Conservation (phyloP, 306 rosid genomes). For the Mimosa pudica region DNA sequence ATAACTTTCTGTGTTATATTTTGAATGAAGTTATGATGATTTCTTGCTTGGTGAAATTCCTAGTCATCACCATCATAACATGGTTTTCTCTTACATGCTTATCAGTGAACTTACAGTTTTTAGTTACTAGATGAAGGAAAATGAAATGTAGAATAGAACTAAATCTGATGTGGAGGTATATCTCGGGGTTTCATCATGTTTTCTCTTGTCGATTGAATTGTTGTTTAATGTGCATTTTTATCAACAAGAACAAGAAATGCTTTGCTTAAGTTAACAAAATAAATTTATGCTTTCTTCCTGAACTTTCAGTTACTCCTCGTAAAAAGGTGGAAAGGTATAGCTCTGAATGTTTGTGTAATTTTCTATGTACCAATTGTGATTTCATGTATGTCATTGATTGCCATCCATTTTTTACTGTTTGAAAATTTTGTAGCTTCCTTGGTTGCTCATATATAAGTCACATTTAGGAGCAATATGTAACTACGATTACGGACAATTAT, state of each 20-base stretch:
- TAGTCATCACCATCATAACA: not conserved
- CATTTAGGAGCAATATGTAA: conserved; percentile 69
- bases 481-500: conserved; percentile 47
- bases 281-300: not conserved
- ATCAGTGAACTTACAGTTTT: not conserved
- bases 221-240: not conserved
- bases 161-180: conserved; percentile 14
- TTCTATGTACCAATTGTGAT: conserved; percentile 19
- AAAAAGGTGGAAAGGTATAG: not conserved
- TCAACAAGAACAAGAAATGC: not conserved
- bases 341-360: conserved; percentile 25
- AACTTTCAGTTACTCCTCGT: not conserved
- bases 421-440: conserved; percentile 54
- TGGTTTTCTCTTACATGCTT: conserved; percentile 5
- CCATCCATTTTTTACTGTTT: conserved; percentile 42
- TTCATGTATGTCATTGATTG: conserved; percentile 47
- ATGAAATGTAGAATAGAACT: not conserved
- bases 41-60: not conserved
- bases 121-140: no score
- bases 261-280: conserved; percentile 5
- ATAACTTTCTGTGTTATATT: conserved; percentile 1
- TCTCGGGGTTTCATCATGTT: conserved; percentile 15
- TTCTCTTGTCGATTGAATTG: conserved; percentile 11
- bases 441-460: conserved; percentile 59
- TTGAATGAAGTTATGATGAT: not conserved